Evolutionary conservation across 1,284 basidiomycete genomes (phyloP).

Genomic region (Peniophora sp.): DNA sequence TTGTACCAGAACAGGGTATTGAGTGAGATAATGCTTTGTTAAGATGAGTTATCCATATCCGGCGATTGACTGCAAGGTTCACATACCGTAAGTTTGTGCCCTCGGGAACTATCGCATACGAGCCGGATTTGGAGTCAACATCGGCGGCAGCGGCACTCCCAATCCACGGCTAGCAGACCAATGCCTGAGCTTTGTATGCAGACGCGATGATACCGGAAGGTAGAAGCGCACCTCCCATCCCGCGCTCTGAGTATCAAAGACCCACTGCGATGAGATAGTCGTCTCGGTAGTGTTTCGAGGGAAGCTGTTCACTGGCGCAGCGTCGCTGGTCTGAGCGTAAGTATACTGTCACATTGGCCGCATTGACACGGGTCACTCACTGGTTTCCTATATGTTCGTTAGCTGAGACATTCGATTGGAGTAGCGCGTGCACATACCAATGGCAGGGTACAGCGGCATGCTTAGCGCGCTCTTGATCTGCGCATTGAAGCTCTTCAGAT

Average conservation of each 20-base stretch:
- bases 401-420: background rate
- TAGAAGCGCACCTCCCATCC: constrained; percentile 8
- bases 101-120: constrained; percentile 6
- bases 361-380: background rate
- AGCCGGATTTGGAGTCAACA: constrained; percentile 7
- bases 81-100: constrained; percentile 7
- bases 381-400: background rate
- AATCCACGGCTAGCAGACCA: constrained; percentile 9
- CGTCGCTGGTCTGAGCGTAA: constrained; percentile 5
- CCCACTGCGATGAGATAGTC: constrained; percentile 9
- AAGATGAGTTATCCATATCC: background rate
- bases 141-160: constrained; percentile 4
- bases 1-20: constrained; percentile 21
- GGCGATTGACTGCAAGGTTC: background rate
- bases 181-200: background rate
- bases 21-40: constrained; percentile 18
- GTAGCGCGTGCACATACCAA: constrained; percentile 3
- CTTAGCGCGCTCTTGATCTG: constrained; percentile 6
- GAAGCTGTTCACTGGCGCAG: constrained; percentile 11
- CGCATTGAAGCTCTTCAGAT: constrained; percentile 8
- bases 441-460: constrained; percentile 6
- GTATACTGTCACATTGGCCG: background rate
- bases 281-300: constrained; percentile 5
- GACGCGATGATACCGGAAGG: background rate
- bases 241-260: constrained; percentile 9